Evolutionary conservation across 345 rosid genomes (phyloP).

Genomic region (Ceriops tagal): DNA sequence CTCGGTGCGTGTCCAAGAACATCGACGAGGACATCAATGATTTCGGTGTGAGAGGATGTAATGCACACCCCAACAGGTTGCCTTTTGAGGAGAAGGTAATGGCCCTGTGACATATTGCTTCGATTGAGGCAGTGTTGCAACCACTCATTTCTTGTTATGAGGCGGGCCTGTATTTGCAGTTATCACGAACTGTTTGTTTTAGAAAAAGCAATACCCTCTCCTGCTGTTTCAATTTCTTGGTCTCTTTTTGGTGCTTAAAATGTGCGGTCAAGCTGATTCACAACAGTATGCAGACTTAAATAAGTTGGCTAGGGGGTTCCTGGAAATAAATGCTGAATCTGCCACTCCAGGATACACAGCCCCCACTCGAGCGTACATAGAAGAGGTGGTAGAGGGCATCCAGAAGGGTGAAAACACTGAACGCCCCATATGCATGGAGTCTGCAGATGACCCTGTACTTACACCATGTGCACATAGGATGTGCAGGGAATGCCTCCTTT

Average conservation of each 20-base stretch:
- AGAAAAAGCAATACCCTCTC: background rate
- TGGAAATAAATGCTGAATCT: slow-evolving; percentile 36
- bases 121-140: slow-evolving; percentile 75
- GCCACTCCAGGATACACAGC: slow-evolving; percentile 22
- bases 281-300: slow-evolving; percentile 53
- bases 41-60: too few species aligned
- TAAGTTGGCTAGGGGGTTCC: slow-evolving; percentile 57
- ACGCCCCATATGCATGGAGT: slow-evolving; percentile 65
- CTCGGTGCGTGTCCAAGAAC: too few species aligned
- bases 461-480: slow-evolving; percentile 69
- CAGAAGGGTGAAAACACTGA: slow-evolving; percentile 45
- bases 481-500: slow-evolving; percentile 66
- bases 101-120: too few species aligned
- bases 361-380: slow-evolving; percentile 43
- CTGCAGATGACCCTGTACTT: slow-evolving; percentile 66
- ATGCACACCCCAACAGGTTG: too few species aligned
- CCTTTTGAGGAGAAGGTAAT: too few species aligned
- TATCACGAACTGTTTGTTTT: background rate
- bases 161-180: slow-evolving; percentile 29
- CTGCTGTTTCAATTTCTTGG: slow-evolving; percentile 2
- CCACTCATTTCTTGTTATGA: slow-evolving; percentile 69
- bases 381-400: slow-evolving; percentile 55
- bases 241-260: background rate
- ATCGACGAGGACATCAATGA: too few species aligned
- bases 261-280: slow-evolving; percentile 43